A percentile compares a stretch with the other conserved stretches of the same genome.
phyloP scores from a whole-genome alignment of 768 basidiomycete genomes.

The Clavulina sp. region DNA sequence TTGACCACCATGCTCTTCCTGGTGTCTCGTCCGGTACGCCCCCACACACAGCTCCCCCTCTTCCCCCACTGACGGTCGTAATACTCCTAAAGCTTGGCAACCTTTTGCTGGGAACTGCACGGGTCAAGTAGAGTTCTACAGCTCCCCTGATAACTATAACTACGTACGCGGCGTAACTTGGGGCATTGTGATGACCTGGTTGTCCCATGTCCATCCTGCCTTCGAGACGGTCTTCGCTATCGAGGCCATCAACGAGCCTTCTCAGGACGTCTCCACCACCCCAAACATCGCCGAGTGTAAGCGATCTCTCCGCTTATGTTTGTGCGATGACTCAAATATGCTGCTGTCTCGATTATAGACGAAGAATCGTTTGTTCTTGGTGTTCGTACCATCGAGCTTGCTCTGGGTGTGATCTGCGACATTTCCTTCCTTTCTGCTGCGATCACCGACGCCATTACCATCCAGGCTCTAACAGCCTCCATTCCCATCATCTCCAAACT shows the following conservation, averaged over 20 bases:
- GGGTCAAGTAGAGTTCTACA: constrained; percentile 52
- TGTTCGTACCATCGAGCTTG: constrained; percentile 45
- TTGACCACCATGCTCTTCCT: constrained; percentile 55
- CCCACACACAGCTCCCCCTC: background rate
- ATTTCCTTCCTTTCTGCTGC: constrained; percentile 18
- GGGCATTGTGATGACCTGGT: constrained; percentile 60
- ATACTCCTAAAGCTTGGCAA: constrained; percentile 23
- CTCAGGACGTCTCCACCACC: constrained; percentile 50
- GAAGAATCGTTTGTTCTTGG: constrained; percentile 50
- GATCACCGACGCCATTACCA: constrained; percentile 8
- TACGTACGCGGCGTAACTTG: constrained; percentile 66
- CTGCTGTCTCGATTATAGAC: constrained; percentile 23
- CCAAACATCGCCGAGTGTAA: constrained; percentile 54
- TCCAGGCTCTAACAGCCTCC: constrained; percentile 24
- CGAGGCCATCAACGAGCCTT: constrained; percentile 62
- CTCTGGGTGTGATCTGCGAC: constrained; percentile 32
- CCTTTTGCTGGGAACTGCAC: constrained; percentile 59
- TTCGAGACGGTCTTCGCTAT: constrained; percentile 52
- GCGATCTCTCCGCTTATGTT: constrained; percentile 14
- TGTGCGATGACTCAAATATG: background rate
- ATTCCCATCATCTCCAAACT: constrained; percentile 23
- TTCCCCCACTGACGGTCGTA: background rate
- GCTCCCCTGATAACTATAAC: constrained; percentile 46
- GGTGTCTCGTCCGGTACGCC: constrained; percentile 35
- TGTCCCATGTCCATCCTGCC: constrained; percentile 49